Conservation (phyloP, 2,329 filamentous ascomycete genomes). For the Pseudogymnoascus sp. region DNA sequence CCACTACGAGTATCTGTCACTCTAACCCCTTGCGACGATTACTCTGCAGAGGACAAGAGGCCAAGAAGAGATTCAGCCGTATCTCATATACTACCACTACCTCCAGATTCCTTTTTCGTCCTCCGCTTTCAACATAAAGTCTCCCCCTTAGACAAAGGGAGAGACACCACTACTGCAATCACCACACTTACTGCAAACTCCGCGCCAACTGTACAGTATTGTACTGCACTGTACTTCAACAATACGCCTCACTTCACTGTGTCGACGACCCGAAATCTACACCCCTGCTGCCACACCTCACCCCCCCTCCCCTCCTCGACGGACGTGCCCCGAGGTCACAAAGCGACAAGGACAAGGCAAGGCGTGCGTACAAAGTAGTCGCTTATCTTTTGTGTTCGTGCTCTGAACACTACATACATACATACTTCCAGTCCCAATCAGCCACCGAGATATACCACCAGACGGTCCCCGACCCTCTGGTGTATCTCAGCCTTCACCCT, state of each 20-base stretch:
- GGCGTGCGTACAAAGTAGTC: slow-evolving; percentile 5
- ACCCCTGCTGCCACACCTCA: neutral
- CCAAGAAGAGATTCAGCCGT: too few relatives aligned
- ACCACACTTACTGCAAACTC: too few relatives aligned
- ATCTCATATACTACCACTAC: neutral
- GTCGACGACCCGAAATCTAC: neutral
- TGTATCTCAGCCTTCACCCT: slow-evolving; percentile 34
- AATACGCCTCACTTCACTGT: neutral
- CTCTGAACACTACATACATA: slow-evolving; percentile 1
- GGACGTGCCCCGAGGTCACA: neutral
- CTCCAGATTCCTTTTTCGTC: neutral
- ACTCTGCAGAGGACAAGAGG: neutral
- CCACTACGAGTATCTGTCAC: slow-evolving; percentile 6
- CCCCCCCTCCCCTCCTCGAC: neutral
- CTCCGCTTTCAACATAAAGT: neutral
- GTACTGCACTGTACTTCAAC: neutral
- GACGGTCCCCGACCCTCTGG: slow-evolving; percentile 27
- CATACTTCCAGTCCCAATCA: neutral
- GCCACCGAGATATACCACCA: slow-evolving; percentile 16
- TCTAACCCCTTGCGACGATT: slow-evolving; percentile 9
- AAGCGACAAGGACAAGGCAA: too few relatives aligned
- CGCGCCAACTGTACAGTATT: neutral
- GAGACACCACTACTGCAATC: slow-evolving; percentile 3
- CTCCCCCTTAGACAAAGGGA: neutral
- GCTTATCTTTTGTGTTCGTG: slow-evolving; percentile 8